Conservation (phyloP, 768 basidiomycete species). For the Lactarius psammicola region DNA sequence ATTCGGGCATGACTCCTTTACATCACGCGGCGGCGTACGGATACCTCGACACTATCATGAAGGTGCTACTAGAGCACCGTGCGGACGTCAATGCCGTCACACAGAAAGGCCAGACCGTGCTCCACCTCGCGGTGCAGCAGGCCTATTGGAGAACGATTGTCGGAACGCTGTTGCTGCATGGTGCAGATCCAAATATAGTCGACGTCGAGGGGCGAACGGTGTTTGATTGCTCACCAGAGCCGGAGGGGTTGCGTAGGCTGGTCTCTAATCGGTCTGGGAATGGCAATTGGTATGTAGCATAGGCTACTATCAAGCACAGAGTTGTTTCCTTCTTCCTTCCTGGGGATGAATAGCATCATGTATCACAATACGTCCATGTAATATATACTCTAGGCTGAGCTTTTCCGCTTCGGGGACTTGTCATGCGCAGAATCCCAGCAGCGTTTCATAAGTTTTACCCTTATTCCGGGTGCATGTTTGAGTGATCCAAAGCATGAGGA, state of each 20-base stretch:
- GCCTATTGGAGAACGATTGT: not conserved
- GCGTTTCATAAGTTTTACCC: too few species aligned
- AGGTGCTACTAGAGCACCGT: not conserved
- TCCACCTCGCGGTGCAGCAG: not conserved
- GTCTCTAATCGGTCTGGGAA: not conserved
- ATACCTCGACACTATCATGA: not conserved
- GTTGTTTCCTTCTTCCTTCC: not conserved
- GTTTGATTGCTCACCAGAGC: not conserved
- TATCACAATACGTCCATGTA: too few species aligned
- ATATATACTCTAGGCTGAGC: too few species aligned
- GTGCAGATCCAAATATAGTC: conserved; percentile 6
- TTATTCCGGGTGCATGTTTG: too few species aligned
- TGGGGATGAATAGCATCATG: too few species aligned
- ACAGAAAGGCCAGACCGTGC: not conserved
- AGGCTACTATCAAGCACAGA: not conserved
- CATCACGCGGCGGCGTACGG: not conserved
- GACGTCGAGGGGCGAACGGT: not conserved
- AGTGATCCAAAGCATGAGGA: too few species aligned
- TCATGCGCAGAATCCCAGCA: too few species aligned
- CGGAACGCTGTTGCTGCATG: not conserved
- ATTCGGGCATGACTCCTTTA: conserved; percentile 11
- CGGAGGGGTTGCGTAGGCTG: not conserved
- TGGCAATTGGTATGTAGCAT: not conserved
- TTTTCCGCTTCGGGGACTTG: too few species aligned
- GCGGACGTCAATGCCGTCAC: not conserved